Evolutionary conservation across 257 asterid genomes (phyloP).

Genomic region (Scutellaria baicalensis): DNA sequence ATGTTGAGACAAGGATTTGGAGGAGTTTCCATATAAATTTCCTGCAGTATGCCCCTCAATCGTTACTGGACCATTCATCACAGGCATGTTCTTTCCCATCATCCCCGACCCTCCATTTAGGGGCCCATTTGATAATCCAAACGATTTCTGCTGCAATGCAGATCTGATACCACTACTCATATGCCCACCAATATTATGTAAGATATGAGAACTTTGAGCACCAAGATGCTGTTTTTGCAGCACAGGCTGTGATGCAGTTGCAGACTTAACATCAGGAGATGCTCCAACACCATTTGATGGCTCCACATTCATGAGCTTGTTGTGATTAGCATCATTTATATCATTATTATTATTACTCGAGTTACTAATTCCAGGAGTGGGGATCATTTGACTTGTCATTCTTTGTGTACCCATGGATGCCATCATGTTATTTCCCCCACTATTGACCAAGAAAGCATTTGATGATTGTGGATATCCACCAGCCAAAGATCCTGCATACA

Average conservation of each 20-base stretch:
- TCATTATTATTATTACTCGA: conserved; percentile 29
- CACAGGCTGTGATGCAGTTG: conserved; percentile 51
- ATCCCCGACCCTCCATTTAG: conserved; percentile 65
- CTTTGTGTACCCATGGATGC: conserved; percentile 63
- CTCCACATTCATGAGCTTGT: conserved; percentile 46
- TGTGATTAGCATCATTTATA: conserved; percentile 39
- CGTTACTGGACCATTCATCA: conserved; percentile 45
- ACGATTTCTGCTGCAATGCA: conserved; percentile 66
- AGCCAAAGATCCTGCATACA: conserved; percentile 52
- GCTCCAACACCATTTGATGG: conserved; percentile 45
- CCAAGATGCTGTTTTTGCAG: conserved; percentile 75
- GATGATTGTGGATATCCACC: conserved; percentile 71
- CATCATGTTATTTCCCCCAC: conserved; percentile 57
- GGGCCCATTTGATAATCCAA: conserved; percentile 58
- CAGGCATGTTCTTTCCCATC: conserved; percentile 43
- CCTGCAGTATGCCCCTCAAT: conserved; percentile 55
- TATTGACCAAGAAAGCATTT: conserved; percentile 44
- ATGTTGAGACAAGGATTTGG: conserved; percentile 44
- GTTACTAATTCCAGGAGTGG: conserved; percentile 84
- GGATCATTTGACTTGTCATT: conserved; percentile 91
- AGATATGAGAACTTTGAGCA: conserved; percentile 71
- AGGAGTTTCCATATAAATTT: conserved; percentile 45
- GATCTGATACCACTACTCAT: conserved; percentile 79
- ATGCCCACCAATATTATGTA: conserved; percentile 78
- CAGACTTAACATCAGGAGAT: conserved; percentile 54